A percentile compares a stretch with the other conserved stretches of the same genome.
These are phyloP conservation scores for Diaporthe aspalathi DNA, from an alignment of 2,329 filamentous ascomycete genomes.

Conservation along the genomic window DNA sequence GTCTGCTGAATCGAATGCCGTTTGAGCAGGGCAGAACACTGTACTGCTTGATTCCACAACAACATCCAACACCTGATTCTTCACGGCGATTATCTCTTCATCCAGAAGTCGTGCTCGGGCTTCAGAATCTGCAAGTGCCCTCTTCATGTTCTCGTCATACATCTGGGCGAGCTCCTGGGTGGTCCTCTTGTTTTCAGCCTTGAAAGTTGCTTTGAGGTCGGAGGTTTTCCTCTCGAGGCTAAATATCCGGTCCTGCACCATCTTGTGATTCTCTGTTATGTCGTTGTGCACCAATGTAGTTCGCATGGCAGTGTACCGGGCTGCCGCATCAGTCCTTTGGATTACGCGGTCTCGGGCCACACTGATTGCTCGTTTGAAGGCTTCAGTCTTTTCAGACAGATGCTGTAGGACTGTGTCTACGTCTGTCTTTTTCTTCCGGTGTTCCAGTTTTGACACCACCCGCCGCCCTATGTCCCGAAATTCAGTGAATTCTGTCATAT, in stretches of 20 bases:
- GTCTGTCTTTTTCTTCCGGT: conserved; percentile 6
- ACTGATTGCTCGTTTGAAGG: not conserved
- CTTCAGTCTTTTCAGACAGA: conserved; percentile 9
- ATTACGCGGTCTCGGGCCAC: conserved; percentile 11
- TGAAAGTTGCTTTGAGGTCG: not conserved
- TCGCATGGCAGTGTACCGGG: not conserved
- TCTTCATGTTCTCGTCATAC: not conserved
- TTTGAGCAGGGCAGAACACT: too few species aligned
- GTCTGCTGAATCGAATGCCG: not conserved
- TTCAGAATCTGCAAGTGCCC: not conserved
- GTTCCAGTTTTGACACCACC: not conserved
- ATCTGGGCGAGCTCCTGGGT: not conserved
- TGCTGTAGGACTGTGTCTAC: conserved; percentile 7
- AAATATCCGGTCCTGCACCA: not conserved
- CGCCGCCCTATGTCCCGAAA: not conserved
- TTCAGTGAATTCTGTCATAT: too few species aligned
- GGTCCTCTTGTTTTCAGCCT: not conserved
- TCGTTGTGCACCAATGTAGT: not conserved
- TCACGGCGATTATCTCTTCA: not conserved
- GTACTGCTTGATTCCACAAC: not conserved
- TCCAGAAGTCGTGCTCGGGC: not conserved
- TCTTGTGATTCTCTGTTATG: not conserved
- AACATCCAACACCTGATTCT: conserved; percentile 1
- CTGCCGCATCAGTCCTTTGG: not conserved
- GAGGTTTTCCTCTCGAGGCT: not conserved